Evolutionary conservation across 176 grass and related monocot species (phyloP).

Genomic region (Eragrostis nindensis): DNA sequence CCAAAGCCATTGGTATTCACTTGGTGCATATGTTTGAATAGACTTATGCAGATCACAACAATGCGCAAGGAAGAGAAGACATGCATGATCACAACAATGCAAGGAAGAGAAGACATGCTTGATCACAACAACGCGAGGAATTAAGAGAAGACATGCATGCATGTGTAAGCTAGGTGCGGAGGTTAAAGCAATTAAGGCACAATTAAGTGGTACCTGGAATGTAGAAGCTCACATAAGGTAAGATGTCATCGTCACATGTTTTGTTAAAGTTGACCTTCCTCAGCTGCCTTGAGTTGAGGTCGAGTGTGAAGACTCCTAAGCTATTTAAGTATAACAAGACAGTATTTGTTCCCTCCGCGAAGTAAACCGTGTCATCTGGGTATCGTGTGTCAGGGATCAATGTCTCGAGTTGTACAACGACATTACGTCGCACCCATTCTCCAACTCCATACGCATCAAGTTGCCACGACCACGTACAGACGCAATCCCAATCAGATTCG

Average conservation of each 20-base stretch:
- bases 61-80: background rate
- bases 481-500: background rate
- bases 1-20: background rate
- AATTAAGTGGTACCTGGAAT: background rate
- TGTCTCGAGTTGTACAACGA: background rate
- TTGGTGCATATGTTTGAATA: background rate
- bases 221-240: background rate
- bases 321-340: background rate
- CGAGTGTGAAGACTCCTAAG: background rate
- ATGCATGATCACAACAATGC: too few species aligned
- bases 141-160: too few species aligned
- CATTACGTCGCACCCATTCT: background rate
- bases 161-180: background rate
- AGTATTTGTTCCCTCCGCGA: background rate
- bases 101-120: too few species aligned
- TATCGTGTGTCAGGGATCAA: too few species aligned
- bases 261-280: background rate
- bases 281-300: background rate
- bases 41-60: background rate
- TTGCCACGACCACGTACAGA: background rate
- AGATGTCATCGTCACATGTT: background rate
- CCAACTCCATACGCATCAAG: background rate
- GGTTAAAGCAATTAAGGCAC: background rate
- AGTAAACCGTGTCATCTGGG: background rate
- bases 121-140: too few species aligned